Evolutionary conservation across 2,329 filamentous ascomycete species (phyloP).

Genomic region (Keithomyces neogunnii): DNA sequence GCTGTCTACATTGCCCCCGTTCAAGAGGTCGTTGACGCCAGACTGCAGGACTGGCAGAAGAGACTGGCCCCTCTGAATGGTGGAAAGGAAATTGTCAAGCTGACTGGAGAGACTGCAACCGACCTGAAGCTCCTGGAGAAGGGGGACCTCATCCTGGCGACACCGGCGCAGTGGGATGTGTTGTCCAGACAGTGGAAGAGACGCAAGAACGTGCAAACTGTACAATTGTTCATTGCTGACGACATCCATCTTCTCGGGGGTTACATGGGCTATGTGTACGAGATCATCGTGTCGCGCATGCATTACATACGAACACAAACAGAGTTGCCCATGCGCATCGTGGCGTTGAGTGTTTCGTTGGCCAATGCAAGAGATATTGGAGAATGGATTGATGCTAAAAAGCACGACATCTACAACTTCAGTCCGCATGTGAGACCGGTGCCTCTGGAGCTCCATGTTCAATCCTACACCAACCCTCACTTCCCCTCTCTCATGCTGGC

Average conservation of each 20-base stretch:
- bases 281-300: constrained; percentile 96
- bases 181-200: constrained; percentile 94
- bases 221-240: constrained; percentile 88
- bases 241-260: constrained; percentile 91
- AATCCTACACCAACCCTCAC: constrained; percentile 91
- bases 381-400: constrained; percentile 96
- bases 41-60: constrained; percentile 76
- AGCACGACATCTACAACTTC: constrained; percentile 99
- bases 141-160: constrained; percentile 85
- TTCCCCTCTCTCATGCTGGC: constrained; percentile 98
- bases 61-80: constrained; percentile 64
- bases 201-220: constrained; percentile 86
- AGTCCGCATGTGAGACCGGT: constrained; percentile 84
- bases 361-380: constrained; percentile 90
- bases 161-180: constrained; percentile 91
- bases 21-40: constrained; percentile 82
- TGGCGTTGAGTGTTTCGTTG: constrained; percentile 85
- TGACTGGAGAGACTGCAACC: constrained; percentile 85
- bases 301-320: constrained; percentile 89
- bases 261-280: constrained; percentile 79
- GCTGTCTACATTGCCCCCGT: constrained; percentile 93
- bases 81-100: constrained; percentile 84
- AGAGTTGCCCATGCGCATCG: constrained; percentile 74
- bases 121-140: constrained; percentile 83
- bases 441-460: constrained; percentile 86